These are phyloP conservation scores for Verticillium dahliae DNA, from an alignment of 2,329 filamentous ascomycete genomes.

Conservation along the genomic window DNA sequence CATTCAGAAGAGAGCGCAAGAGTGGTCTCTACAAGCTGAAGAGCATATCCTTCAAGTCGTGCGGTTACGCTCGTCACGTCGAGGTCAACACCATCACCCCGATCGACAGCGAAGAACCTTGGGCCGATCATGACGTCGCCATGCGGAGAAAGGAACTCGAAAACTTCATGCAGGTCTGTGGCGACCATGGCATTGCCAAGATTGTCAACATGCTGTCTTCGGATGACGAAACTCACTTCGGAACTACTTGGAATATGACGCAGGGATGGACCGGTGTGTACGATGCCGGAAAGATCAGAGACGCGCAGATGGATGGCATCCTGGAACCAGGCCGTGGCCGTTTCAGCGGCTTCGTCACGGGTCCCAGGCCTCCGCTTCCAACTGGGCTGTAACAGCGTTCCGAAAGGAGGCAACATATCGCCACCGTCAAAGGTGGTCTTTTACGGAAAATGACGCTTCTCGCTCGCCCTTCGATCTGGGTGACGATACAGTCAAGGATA, in stretches of 20 bases:
- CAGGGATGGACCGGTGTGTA: constrained; percentile 31
- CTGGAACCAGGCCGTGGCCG: constrained; percentile 28
- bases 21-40: constrained; percentile 22
- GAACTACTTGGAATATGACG: constrained; percentile 23
- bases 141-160: constrained; percentile 9
- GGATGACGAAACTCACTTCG: constrained; percentile 22
- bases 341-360: constrained; percentile 28
- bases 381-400: neutral
- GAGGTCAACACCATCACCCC: constrained; percentile 30
- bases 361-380: neutral
- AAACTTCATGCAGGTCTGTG: constrained; percentile 26
- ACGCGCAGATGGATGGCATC: constrained; percentile 28
- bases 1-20: constrained; percentile 9
- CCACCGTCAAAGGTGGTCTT: too few relatives aligned
- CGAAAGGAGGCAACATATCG: neutral
- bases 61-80: constrained; percentile 48
- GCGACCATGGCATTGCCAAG: constrained; percentile 27
- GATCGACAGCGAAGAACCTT: constrained; percentile 15
- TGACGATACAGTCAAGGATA: too few relatives aligned
- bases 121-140: constrained; percentile 7
- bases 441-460: too few relatives aligned
- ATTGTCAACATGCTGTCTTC: constrained; percentile 21
- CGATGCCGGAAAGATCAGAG: constrained; percentile 17
- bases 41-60: constrained; percentile 49
- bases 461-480: too few relatives aligned